Evolutionary conservation across 2,329 filamentous ascomycete genomes (phyloP), one percentile per base, ranked within the genome.

Genomic region (Fusarium sp.): DNA sequence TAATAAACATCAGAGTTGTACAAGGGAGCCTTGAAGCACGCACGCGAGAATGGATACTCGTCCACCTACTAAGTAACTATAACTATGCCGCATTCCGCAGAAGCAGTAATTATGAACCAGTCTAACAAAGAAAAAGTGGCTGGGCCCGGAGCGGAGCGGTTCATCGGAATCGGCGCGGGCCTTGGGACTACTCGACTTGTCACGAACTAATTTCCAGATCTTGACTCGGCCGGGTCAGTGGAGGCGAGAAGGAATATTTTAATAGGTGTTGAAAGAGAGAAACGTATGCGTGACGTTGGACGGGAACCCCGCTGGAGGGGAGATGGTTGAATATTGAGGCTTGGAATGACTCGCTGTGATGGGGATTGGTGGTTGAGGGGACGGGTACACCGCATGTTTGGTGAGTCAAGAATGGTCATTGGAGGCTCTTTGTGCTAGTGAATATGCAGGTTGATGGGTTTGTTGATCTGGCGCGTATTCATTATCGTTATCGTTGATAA

Each of bases 101-200:
- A 30, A 44, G 45, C 42, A 54, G 35, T 32, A n/a, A n/a, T n/a
- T n/a, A 41, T 70, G 20, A 56, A 61, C 20, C 35, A 45, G 61
- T 32, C 26, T 5, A 60, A 49, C 23, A n/a, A 67, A 38, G 30
- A 48, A 33, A 42, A 26, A 54, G 68, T 46, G 69, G 70, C 70
- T 71, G 60, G 60, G 69, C 35, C 56, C 35, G 44, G 64, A 11
- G 58, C 50, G 52, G 45, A 53, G 49, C 52, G 64, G 69, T 69
- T 71, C 46, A 60, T 60, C 69, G 56, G 65, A 53, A 45, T 53
- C 69, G 64, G 65, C 46, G 64, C 60, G 69, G 64, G 55, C 69
- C 59, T 69, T 69, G n/a, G n/a, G 26, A 27, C 23, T 15, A 40
- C 48, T 40, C 26, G 13, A 37, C 32, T 42, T 60, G 45, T 49